Evolutionary conservation across 306 rosid genomes (phyloP), one percentile per base, ranked within the genome.

Genomic region (Prunus mira): DNA sequence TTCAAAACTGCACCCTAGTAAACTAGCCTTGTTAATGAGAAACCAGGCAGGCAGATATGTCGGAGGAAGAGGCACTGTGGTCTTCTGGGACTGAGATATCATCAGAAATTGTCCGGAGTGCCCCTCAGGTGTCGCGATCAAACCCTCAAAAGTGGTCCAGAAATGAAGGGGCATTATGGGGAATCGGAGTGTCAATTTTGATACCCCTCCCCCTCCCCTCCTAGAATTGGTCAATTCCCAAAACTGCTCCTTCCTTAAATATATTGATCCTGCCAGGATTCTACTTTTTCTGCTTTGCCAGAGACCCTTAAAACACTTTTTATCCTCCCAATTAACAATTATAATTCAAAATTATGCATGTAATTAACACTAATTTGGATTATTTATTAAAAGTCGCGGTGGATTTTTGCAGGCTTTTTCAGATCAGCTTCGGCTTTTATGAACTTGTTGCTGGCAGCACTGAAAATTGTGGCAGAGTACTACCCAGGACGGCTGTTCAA

Each of bases 361-460:
- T 12, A 60, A 12, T 55, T 55, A 56, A 20, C 22, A 22, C 28
- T n/a, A 57, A 49, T 49, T 49, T 12, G 1, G 18, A 49, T 18
- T 52, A 18, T 52, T 6, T 18, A 54, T 54, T 71, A 15, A 52
- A 34, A 71, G 66, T 17, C 0, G 43, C 46, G 68, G 74, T 61
- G 15, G 76, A 47, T 69, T 74, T 74, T 72, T 79, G 84, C 97
- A 95, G 99, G 97, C 90, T 87, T 86, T 90, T 92, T 83, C 88
- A 89, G 92, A 73, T 95, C 99, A 28, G 99, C 89, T 19, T 92
- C 99, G 77, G 89, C 89, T 73, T 92, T 95, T 81, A 88, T 92
- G 97, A 95, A 95, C 80, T 52, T 79, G 14, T 34, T 92, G 74
- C 78, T 92, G 74, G 82, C 88, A 52, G 85, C 90, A 20, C 87